A percentile compares a stretch with the other conserved stretches of the same genome.
phyloP scores from a whole-genome alignment of 2,329 filamentous ascomycete species.

The Aureobasidium sp. region DNA sequence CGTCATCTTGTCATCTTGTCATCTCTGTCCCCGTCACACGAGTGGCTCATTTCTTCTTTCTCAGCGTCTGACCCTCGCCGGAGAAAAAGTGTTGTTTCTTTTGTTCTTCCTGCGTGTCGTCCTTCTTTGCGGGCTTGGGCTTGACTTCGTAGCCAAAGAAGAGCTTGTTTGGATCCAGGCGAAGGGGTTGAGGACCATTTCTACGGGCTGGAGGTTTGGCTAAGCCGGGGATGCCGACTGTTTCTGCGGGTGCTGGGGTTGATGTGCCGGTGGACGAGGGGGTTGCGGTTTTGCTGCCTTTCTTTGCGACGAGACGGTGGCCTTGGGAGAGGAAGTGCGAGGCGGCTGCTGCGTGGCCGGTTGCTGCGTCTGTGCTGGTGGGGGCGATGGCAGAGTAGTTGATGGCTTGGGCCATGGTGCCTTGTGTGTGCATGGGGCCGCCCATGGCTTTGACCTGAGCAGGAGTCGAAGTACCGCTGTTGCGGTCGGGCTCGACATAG shows the following conservation, averaged over 20 bases:
- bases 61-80: slow-evolving; percentile 75
- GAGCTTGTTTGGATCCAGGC: slow-evolving; percentile 79
- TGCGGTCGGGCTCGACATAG: slow-evolving; percentile 77
- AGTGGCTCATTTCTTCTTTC: slow-evolving; percentile 57
- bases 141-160: slow-evolving; percentile 96
- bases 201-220: slow-evolving; percentile 41
- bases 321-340: slow-evolving; percentile 77
- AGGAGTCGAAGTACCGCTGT: slow-evolving; percentile 81
- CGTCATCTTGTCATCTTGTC: too few relatives aligned
- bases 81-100: slow-evolving; percentile 55
- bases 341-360: slow-evolving; percentile 55
- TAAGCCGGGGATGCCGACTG: slow-evolving; percentile 41
- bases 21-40: too few relatives aligned
- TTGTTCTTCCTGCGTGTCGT: slow-evolving; percentile 54
- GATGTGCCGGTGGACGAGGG: slow-evolving; percentile 36
- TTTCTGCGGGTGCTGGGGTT: slow-evolving; percentile 52
- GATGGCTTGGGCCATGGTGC: slow-evolving; percentile 96
- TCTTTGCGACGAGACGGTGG: slow-evolving; percentile 76
- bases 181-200: slow-evolving; percentile 79
- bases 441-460: slow-evolving; percentile 59
- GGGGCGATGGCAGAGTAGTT: slow-evolving; percentile 91
- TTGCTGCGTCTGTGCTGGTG: slow-evolving; percentile 57
- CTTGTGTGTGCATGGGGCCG: slow-evolving; percentile 72
- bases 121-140: slow-evolving; percentile 72
- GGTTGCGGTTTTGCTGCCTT: slow-evolving; percentile 66